Percentiles rank a stretch among this genome's conserved stretches.
These are phyloP conservation scores for Phytophthora kernoviae DNA, from an alignment of 352 stramenopile species.

Conservation along the genomic window DNA sequence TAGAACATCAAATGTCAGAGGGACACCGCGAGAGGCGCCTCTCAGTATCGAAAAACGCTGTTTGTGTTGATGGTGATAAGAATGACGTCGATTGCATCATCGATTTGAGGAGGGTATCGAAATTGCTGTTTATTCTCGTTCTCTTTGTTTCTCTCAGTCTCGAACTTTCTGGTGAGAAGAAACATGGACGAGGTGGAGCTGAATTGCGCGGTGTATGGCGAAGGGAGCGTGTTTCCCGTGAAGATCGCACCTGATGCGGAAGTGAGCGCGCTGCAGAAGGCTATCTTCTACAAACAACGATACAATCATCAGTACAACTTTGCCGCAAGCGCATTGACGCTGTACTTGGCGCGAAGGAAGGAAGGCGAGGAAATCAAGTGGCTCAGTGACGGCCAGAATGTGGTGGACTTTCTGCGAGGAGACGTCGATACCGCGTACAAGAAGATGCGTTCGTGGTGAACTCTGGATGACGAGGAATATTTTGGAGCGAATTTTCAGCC, in stretches of 20 bases:
- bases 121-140: slow-evolving; percentile 11
- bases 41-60: slow-evolving; percentile 21
- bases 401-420: slow-evolving; percentile 10
- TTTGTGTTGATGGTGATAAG: slow-evolving; percentile 22
- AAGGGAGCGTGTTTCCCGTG: slow-evolving; percentile 27
- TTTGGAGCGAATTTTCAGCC: slow-evolving; percentile 21
- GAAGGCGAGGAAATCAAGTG: no score
- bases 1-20: slow-evolving; percentile 20
- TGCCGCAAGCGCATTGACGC: slow-evolving; percentile 3
- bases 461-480: slow-evolving; percentile 7
- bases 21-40: slow-evolving; percentile 12
- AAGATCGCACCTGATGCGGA: slow-evolving; percentile 24
- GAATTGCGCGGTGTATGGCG: slow-evolving; percentile 25
- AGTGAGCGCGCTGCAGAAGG: slow-evolving; percentile 28
- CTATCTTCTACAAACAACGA: slow-evolving; percentile 7
- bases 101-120: slow-evolving; percentile 25
- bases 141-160: slow-evolving; percentile 12
- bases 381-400: slow-evolving; percentile 20
- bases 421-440: slow-evolving; percentile 11
- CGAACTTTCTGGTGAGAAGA: slow-evolving; percentile 12
- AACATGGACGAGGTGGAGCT: slow-evolving; percentile 19
- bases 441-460: slow-evolving; percentile 15
- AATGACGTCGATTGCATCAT: slow-evolving; percentile 28
- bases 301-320: neutral
- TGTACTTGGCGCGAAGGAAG: slow-evolving; percentile 32